These are phyloP conservation scores for Suillus subluteus DNA, from an alignment of 768 basidiomycete genomes.

Conservation along the genomic window DNA sequence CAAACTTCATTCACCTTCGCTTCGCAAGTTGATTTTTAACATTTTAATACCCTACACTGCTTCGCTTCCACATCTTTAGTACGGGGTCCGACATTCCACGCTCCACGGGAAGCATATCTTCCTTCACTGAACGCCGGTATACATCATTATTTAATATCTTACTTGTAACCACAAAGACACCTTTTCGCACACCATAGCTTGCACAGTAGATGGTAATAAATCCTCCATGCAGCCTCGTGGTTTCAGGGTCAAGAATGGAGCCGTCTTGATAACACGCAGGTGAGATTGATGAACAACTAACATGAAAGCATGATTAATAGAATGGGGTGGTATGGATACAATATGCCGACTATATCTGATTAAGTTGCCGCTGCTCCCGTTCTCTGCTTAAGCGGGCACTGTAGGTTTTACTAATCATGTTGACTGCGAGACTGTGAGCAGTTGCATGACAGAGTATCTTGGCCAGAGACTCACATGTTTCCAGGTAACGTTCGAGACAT, in stretches of 20 bases:
- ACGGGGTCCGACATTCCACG: background rate
- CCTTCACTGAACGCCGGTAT: background rate
- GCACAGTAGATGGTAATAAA: background rate
- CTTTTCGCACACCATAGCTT: conserved; percentile 2
- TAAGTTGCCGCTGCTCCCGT: conserved; percentile 30
- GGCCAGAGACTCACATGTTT: conserved; percentile 64
- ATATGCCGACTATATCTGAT: conserved; percentile 2
- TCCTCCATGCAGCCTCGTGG: background rate
- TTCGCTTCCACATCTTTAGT: conserved; percentile 1
- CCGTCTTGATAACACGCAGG: background rate
- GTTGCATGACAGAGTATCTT: conserved; percentile 18
- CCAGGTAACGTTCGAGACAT: conserved; percentile 83
- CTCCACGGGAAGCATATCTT: background rate
- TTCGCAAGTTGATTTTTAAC: background rate
- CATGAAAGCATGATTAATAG: background rate
- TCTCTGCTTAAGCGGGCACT: conserved; percentile 59
- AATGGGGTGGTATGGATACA: background rate
- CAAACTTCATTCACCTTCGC: conserved; percentile 18
- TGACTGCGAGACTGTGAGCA: conserved; percentile 51
- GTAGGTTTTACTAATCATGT: conserved; percentile 76
- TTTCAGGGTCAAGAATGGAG: background rate
- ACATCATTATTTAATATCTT: conserved; percentile 5
- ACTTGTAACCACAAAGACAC: conserved; percentile 7
- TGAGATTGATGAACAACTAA: background rate
- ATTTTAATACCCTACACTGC: conserved; percentile 7